Base-by-base conservation (phyloP, 1,284 basidiomycete species). In the Pseudomicrostroma phylloplanum region DNA sequence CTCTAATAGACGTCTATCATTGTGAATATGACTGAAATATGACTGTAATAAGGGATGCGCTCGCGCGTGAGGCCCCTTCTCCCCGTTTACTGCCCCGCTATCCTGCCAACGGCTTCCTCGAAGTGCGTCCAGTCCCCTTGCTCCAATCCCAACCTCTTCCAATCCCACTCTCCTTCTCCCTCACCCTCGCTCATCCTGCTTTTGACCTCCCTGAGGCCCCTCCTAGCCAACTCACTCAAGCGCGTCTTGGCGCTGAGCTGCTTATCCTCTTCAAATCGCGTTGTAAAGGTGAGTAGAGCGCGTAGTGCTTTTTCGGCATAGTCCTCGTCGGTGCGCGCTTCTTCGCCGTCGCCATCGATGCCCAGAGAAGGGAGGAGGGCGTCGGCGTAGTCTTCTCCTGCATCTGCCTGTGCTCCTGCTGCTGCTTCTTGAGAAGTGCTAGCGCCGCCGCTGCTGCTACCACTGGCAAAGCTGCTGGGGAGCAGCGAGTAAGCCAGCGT, bases 261-360 rank as follows among this genome's bases (percentile, higher is more conserved):
- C 49, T 36, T 36, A 9, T 19, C 51, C 43, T 48, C 56, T 43
- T 40, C 23, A 15, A 48, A 59, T 17, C 49, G 30, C 4, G 59
- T 43, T 17, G 64, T 77, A n/a, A 80, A 75, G 13, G 69, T 65
- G 42, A 69, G 11, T 12, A 84, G 80, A 57, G 80, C 87, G 82
- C 86, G 83, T 17, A 89, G 74, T 0, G 87, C 82, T 77, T 92
- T 92, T 80, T 93, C 91, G 74, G 88, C 86, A 64, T 88, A 89
- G 71, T 93, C 90, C 3, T 81, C 73, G 78, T 96, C 92, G 7
- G 82, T 82, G 23, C 85, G 85, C 39, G 51, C 81, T 78, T 74
- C 68, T 26, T 54, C 21, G 11, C 59, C 4, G 69, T 89, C 88
- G 6, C 88, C 90, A 67, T 90, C 86, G 2, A 82, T 82, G 0